Percentiles rank a stretch among this genome's conserved stretches.
Evolutionary conservation across 169 alveolate species (phyloP).

Genomic region (Eimeria acervulina): DNA sequence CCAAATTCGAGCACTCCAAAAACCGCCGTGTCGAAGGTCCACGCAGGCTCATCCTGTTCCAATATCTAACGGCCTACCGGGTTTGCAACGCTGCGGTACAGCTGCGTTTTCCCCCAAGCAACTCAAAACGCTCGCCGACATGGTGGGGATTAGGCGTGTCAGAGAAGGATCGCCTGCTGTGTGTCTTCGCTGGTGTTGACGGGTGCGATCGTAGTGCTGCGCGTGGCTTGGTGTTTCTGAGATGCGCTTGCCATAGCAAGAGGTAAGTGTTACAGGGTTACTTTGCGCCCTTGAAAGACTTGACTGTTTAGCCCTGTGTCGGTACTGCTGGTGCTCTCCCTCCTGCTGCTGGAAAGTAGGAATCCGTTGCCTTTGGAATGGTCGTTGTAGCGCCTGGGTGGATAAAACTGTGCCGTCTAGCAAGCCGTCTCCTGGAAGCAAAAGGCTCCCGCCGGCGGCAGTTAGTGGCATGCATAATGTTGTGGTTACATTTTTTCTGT

Average conservation of each 20-base stretch:
- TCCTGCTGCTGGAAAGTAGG: background rate
- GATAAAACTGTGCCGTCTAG: background rate
- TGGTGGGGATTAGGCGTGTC: background rate
- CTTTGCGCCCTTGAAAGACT: background rate
- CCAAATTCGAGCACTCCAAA: background rate
- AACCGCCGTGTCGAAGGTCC: background rate
- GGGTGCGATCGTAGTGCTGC: background rate
- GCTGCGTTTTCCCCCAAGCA: background rate
- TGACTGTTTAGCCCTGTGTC: background rate
- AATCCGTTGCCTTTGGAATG: background rate
- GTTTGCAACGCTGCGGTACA: background rate
- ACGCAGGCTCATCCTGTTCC: background rate
- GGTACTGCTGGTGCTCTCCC: background rate
- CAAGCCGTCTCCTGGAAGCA: background rate
- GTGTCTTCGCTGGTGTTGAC: background rate
- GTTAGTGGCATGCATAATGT: background rate
- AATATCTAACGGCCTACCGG: background rate
- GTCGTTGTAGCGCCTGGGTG: background rate
- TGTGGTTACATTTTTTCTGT: background rate
- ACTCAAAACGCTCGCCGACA: background rate
- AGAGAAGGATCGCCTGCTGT: background rate
- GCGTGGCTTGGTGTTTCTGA: background rate
- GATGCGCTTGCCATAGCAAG: background rate
- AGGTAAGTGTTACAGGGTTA: background rate
- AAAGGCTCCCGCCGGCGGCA: background rate